Percentiles rank a stretch among this genome's conserved stretches.
phyloP scores from a whole-genome alignment of 108 stramenopile species.

The Fragilaria crotonensis region DNA sequence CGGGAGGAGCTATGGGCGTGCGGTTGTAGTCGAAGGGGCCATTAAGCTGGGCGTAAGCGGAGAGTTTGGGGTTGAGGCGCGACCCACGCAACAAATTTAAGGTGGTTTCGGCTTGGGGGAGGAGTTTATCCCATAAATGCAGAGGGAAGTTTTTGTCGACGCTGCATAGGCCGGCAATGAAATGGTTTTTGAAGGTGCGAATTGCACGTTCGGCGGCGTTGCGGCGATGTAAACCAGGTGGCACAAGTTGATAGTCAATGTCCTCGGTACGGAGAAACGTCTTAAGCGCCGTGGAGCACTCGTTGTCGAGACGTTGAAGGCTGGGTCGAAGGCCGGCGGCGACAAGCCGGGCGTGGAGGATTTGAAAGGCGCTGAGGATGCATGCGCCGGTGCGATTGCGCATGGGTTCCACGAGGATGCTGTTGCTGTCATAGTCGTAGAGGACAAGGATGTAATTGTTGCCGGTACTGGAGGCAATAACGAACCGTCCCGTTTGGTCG shows the following conservation, averaged over 20 bases:
- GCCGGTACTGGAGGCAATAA: too few relatives aligned
- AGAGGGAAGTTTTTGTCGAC: slow-evolving; percentile 12
- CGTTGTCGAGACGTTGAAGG: too few relatives aligned
- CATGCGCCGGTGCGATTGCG: slow-evolving; percentile 4
- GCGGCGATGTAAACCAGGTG: slow-evolving; percentile 26
- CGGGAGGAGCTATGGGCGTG: too few relatives aligned
- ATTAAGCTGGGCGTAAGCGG: not conserved
- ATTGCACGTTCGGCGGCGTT: too few relatives aligned
- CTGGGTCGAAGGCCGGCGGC: slow-evolving; percentile 1
- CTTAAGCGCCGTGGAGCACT: too few relatives aligned
- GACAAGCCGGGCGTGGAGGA: slow-evolving; percentile 1
- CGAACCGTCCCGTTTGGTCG: too few relatives aligned
- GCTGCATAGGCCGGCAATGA: too few relatives aligned
- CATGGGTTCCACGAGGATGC: slow-evolving; percentile 20
- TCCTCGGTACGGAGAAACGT: slow-evolving; percentile 6
- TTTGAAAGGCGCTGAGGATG: slow-evolving; percentile 3
- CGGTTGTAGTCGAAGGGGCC: not conserved
- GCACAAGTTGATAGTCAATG: slow-evolving; percentile 8
- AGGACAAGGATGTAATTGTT: too few relatives aligned
- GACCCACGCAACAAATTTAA: slow-evolving; percentile 24
- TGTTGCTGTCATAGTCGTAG: slow-evolving; percentile 28
- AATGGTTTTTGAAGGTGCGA: too few relatives aligned
- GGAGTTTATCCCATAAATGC: slow-evolving; percentile 15
- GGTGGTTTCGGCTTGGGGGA: too few relatives aligned
- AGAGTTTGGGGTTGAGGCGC: slow-evolving; percentile 18